Evolutionary conservation across 148 eudicot species (phyloP).

Genomic region (Polygonum aviculare): DNA sequence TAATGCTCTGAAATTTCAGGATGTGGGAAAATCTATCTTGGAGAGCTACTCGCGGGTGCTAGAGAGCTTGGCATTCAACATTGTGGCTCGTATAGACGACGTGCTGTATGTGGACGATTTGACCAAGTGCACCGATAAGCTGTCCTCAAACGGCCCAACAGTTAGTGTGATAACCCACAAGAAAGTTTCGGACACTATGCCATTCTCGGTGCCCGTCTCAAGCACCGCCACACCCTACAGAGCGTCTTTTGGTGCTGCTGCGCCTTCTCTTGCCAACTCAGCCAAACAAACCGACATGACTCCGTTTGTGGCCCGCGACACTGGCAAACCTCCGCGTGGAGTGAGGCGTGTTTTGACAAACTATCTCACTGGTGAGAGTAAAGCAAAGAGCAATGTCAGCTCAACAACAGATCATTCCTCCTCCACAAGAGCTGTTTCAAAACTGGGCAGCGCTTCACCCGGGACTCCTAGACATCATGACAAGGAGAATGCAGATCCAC

Average conservation of each 20-base stretch:
- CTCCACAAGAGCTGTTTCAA: constrained; percentile 18
- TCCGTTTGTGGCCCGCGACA: constrained; percentile 41
- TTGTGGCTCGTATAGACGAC: constrained; percentile 86
- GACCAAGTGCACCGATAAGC: constrained; percentile 45
- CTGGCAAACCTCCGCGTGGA: constrained; percentile 40
- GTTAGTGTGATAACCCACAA: constrained; percentile 49
- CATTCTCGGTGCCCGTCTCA: constrained; percentile 40
- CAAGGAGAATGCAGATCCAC: constrained; percentile 36
- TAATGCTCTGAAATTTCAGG: constrained; percentile 31
- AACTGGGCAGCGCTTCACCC: constrained; percentile 19
- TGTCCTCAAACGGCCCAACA: constrained; percentile 27
- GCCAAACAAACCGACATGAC: constrained; percentile 44
- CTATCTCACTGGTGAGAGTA: constrained; percentile 35
- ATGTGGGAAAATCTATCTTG: constrained; percentile 80
- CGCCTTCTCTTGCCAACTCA: constrained; percentile 33
- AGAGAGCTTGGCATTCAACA: constrained; percentile 80
- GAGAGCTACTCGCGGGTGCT: constrained; percentile 97
- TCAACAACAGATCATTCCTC: constrained; percentile 16
- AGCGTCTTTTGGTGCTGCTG: constrained; percentile 22
- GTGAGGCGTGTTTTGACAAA: constrained; percentile 15
- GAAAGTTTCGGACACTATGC: constrained; percentile 28
- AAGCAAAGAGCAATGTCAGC: constrained; percentile 12
- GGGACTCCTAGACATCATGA: constrained; percentile 23
- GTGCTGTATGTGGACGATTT: constrained; percentile 77
- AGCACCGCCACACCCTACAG: constrained; percentile 51